These are phyloP conservation scores for Kodamaea suecica DNA, from an alignment of 1,139 yeast genomes.

Conservation along the genomic window DNA sequence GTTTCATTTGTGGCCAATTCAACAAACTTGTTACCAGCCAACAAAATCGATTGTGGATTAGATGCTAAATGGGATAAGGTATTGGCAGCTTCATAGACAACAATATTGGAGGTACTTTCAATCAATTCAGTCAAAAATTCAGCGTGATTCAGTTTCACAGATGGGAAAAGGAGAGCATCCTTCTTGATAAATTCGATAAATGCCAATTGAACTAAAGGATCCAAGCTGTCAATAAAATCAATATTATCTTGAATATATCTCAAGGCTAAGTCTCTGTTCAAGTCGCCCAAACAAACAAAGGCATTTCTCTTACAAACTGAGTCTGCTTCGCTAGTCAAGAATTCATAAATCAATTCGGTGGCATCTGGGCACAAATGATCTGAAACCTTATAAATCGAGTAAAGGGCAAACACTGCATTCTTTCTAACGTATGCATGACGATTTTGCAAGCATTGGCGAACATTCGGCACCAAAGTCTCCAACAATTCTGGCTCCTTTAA, in stretches of 20 bases:
- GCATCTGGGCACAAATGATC: slow-evolving; percentile 94
- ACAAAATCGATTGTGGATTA: slow-evolving; percentile 62
- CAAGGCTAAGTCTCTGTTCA: slow-evolving; percentile 83
- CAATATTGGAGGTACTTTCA: slow-evolving; percentile 69
- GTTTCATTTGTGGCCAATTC: slow-evolving; percentile 89
- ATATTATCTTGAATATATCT: slow-evolving; percentile 75
- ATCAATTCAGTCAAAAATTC: slow-evolving; percentile 70
- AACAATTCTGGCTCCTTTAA: slow-evolving; percentile 89
- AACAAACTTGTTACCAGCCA: slow-evolving; percentile 81
- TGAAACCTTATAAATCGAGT: slow-evolving; percentile 76
- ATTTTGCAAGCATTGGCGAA: slow-evolving; percentile 87
- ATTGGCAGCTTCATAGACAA: slow-evolving; percentile 87
- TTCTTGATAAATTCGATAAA: slow-evolving; percentile 88
- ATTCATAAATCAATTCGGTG: slow-evolving; percentile 71
- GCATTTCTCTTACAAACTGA: slow-evolving; percentile 96
- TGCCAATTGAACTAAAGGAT: slow-evolving; percentile 82
- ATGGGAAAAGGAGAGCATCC: slow-evolving; percentile 66
- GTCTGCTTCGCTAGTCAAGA: slow-evolving; percentile 80
- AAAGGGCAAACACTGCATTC: slow-evolving; percentile 91
- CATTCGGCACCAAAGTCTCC: slow-evolving; percentile 93
- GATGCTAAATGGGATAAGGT: slow-evolving; percentile 73
- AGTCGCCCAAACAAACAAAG: slow-evolving; percentile 77
- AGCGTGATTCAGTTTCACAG: slow-evolving; percentile 68
- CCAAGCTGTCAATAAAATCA: slow-evolving; percentile 61
- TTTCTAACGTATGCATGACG: slow-evolving; percentile 98